Evolutionary conservation across 2,329 filamentous ascomycete species (phyloP).

Genomic region (Neonectria neomacrospora): DNA sequence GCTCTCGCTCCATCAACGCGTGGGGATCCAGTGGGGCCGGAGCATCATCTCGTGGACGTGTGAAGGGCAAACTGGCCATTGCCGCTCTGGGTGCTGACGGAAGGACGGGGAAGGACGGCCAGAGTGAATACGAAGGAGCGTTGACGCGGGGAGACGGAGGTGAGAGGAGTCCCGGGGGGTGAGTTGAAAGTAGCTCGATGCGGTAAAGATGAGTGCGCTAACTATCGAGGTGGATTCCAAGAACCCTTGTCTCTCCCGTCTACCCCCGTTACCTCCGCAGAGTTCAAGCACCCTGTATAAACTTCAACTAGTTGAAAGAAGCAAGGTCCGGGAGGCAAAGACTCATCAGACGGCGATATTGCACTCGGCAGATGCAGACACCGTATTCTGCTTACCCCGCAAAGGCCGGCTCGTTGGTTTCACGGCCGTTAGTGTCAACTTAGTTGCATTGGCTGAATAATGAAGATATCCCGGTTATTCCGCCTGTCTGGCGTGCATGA

Average conservation of each 20-base stretch:
- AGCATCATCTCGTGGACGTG: not conserved
- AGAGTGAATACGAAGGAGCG: not conserved
- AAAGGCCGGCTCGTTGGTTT: not conserved
- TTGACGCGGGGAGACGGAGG: slow-evolving; percentile 22
- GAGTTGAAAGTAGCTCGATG: not conserved
- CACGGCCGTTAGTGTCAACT: not conserved
- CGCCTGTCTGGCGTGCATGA: not conserved
- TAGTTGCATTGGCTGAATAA: not conserved
- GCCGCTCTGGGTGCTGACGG: not conserved
- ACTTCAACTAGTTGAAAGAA: not conserved
- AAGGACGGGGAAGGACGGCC: slow-evolving; percentile 19
- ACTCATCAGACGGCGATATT: not conserved
- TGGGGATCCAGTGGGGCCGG: slow-evolving; percentile 3
- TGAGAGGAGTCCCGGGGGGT: not conserved
- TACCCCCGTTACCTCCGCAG: not conserved
- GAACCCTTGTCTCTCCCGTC: not conserved
- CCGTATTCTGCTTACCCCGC: not conserved
- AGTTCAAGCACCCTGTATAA: not conserved
- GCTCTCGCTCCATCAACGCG: not conserved
- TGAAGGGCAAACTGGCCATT: slow-evolving; percentile 1
- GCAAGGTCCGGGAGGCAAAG: not conserved
- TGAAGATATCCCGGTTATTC: not conserved
- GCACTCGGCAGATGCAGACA: not conserved
- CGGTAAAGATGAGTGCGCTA: not conserved
- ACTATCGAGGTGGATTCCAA: not conserved